Evolutionary conservation across 495 filamentous ascomycete species (phyloP), one percentile per base, ranked within the genome.

Genomic region (Penicillium subrubescens): DNA sequence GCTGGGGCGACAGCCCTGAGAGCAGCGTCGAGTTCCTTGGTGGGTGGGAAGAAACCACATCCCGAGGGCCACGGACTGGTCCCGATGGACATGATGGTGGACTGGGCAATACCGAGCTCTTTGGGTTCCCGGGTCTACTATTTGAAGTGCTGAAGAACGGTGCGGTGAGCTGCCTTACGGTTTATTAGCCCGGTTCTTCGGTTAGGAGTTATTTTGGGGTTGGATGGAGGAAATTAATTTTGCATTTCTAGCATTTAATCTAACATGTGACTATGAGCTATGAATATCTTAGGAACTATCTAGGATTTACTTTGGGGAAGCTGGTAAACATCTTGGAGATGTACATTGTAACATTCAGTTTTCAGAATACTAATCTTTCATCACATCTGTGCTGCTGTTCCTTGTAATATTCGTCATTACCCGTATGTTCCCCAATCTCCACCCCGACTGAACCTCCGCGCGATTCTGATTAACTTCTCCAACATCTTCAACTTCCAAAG

Each of bases 141-240:
- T 98, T 97, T 78, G 95, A 99, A 78, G 94, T 99, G 12, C 76
- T 97, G 77, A 95, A 91, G 87, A 97, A 95, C 71, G 92, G 90
- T 4, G 88, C 87, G 46, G 92, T 99, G 35, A 94, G 92, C 73
- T 90, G 89, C 35, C 79, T 98, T 67, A 97, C 93, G n/a, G 87
- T 97, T 11, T 97, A 91, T 76, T 95, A 66, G 87, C 60, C 34
- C 29, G 29, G 21, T 5, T 1, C 0, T 25, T 31, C 11, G 8
- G 37, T 2, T 43, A 5, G 21, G 5, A 37, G 7, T 37, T 5
- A 33, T 29, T 52, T 6, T 41, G 31, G 14, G 5, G 46, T 52
- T 52, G 50, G 33, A 37, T 27, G 1, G 1, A 21, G 17, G 53
- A 11, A 8, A 25, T 35, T n/a, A 6, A n/a, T 23, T 48, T 23